Evolutionary conservation across 495 filamentous ascomycete genomes (phyloP).

Genomic region (Mytilinidion resinicola): DNA sequence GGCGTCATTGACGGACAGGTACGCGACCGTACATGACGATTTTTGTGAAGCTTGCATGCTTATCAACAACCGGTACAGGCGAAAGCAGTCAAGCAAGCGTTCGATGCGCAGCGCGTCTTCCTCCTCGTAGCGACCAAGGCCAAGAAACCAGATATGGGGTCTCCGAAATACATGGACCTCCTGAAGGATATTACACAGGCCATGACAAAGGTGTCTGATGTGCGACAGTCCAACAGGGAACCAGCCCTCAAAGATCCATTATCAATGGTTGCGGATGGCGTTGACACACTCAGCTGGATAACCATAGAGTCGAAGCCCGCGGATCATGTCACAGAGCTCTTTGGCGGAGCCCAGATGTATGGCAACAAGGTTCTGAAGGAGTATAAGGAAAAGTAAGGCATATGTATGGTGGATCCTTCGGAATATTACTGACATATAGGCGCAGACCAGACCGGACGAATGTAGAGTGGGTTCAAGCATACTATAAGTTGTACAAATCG

Average conservation of each 20-base stretch:
- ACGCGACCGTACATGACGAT: slow-evolving; percentile 10
- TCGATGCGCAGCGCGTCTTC: slow-evolving; percentile 79
- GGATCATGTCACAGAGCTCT: slow-evolving; percentile 71
- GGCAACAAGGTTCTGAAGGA: slow-evolving; percentile 87
- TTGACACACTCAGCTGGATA: slow-evolving; percentile 80
- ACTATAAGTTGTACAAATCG: slow-evolving; percentile 78
- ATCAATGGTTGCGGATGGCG: slow-evolving; percentile 80
- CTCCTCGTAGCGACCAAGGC: slow-evolving; percentile 83
- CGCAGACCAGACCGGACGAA: slow-evolving; percentile 22
- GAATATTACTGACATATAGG: background rate
- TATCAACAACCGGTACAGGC: slow-evolving; percentile 40
- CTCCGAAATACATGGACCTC: slow-evolving; percentile 61
- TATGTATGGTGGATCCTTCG: background rate
- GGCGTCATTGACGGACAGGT: slow-evolving; percentile 77
- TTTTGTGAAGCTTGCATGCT: background rate
- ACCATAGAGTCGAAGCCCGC: slow-evolving; percentile 69
- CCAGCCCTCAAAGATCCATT: slow-evolving; percentile 69
- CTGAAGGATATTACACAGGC: slow-evolving; percentile 76
- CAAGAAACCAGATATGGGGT: slow-evolving; percentile 75
- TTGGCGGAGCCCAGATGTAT: slow-evolving; percentile 77
- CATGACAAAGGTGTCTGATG: slow-evolving; percentile 65
- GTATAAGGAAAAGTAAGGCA: slow-evolving; percentile 80
- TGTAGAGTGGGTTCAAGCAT: slow-evolving; percentile 79
- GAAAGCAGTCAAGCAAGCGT: slow-evolving; percentile 56
- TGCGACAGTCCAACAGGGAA: slow-evolving; percentile 70